Evolutionary conservation across 2,329 filamentous ascomycete genomes (phyloP), one percentile per base, ranked within the genome.

Genomic region (Amphichorda felina): DNA sequence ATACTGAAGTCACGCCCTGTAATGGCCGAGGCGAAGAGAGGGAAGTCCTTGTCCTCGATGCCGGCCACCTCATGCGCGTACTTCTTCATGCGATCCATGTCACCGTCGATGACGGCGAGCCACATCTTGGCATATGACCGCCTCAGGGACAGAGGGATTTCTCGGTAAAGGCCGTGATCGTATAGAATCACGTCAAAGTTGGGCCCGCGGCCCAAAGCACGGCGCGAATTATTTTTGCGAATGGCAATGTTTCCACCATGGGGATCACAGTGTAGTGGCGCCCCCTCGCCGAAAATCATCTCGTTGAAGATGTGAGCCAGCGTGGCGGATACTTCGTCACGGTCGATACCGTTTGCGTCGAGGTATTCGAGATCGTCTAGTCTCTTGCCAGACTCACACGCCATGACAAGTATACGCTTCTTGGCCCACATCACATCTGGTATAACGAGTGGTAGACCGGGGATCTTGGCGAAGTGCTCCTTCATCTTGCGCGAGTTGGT

Each of bases 151-250:
- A 77, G 65, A 0, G 88, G 84, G 35, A 96, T 96, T 46, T 94
- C 85, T 39, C 93, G 82, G 59, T 98, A 98, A 3, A 98, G 70
- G 3, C 91, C 93, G 56, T 98, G 91, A 52, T 98, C 91, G 61
- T 98, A 98, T 3, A 98, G 71, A 38, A 98, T 81, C 36, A 98
- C 74, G 53, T 98, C 91, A 51, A 98, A 98, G 56, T 96, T 96
- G 27, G 77, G 60, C 4, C 64, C 58, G 30, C 63, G 48, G 10
- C 58, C 53, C 4, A 60, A 69, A 39, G 66, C 64, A 27, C 69
- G 63, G 25, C 72, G 67, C 13, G 56, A 60, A 7, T 68, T 55
- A 50, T 89, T 91, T 54, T 84, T 78, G 29, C 88, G 79, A 41
- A 98, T 86, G 16, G 91, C 88, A 37, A 98, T 82, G 51, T 98